These are phyloP conservation scores for Corynespora cassiicola DNA, from an alignment of 2,329 filamentous ascomycete genomes.

Conservation along the genomic window DNA sequence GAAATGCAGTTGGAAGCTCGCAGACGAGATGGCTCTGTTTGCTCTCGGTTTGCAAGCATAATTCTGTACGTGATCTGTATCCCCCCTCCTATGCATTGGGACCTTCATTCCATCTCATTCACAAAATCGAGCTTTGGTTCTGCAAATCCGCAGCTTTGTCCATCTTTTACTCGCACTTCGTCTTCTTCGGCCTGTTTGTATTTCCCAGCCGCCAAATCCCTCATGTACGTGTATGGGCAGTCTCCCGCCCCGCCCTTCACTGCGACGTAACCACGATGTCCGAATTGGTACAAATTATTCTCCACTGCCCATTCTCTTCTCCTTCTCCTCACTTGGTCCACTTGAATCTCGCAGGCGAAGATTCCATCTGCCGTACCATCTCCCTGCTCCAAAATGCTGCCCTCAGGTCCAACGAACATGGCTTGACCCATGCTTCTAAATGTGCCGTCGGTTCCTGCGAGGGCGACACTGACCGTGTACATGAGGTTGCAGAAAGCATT, in stretches of 20 bases:
- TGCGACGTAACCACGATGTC: conserved; percentile 26
- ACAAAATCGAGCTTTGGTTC: conserved; percentile 20
- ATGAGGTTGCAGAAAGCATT: conserved; percentile 31
- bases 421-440: conserved; percentile 31
- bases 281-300: conserved; percentile 33
- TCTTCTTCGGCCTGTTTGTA: conserved; percentile 27
- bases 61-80: too few species aligned
- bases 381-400: conserved; percentile 19
- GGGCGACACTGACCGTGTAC: conserved; percentile 30
- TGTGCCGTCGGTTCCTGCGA: conserved; percentile 30
- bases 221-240: conserved; percentile 33
- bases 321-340: conserved; percentile 23
- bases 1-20: too few species aligned
- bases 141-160: conserved; percentile 22
- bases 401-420: conserved; percentile 30
- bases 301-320: conserved; percentile 28
- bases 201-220: conserved; percentile 23
- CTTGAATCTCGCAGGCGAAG: conserved; percentile 28
- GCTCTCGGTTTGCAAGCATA: too few species aligned
- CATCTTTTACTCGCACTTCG: conserved; percentile 25
- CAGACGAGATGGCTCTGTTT: too few species aligned
- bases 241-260: conserved; percentile 27
- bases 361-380: conserved; percentile 28
- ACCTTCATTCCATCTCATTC: conserved; percentile 4
- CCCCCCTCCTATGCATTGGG: too few species aligned